phyloP scores from a whole-genome alignment of 768 basidiomycete species.

The Phylloporus sp. region DNA sequence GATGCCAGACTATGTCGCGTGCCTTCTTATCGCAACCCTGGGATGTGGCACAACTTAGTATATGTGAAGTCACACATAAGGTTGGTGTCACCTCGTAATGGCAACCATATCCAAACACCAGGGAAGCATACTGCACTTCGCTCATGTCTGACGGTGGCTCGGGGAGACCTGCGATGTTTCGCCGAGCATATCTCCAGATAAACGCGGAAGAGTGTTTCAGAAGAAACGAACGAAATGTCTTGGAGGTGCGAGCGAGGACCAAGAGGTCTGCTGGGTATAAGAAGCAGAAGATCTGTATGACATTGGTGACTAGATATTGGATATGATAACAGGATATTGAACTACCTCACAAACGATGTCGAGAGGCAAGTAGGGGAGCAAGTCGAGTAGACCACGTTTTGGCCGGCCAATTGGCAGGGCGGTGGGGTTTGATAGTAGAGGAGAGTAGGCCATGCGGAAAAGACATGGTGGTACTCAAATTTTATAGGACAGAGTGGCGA shows the following conservation, averaged over 20 bases:
- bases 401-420: background rate
- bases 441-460: slow-evolving; percentile 8
- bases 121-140: slow-evolving; percentile 48
- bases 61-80: background rate
- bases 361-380: slow-evolving; percentile 35
- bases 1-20: slow-evolving; percentile 29
- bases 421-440: background rate
- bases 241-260: slow-evolving; percentile 41
- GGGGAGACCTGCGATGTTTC: slow-evolving; percentile 39
- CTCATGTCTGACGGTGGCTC: slow-evolving; percentile 43
- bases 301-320: background rate
- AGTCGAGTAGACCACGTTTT: slow-evolving; percentile 17
- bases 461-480: background rate
- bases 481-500: background rate
- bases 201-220: slow-evolving; percentile 29
- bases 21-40: slow-evolving; percentile 26
- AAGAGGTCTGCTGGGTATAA: slow-evolving; percentile 45
- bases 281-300: slow-evolving; percentile 39
- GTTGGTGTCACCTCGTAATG: slow-evolving; percentile 27
- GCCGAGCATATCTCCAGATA: slow-evolving; percentile 33
- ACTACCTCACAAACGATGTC: slow-evolving; percentile 28
- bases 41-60: background rate
- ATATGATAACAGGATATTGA: background rate
- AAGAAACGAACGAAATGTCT: slow-evolving; percentile 38
- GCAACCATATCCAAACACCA: slow-evolving; percentile 47